Evolutionary conservation across 2,329 filamentous ascomycete species (phyloP), one percentile per base, ranked within the genome.

Genomic region (Stachybotrys chartarum): DNA sequence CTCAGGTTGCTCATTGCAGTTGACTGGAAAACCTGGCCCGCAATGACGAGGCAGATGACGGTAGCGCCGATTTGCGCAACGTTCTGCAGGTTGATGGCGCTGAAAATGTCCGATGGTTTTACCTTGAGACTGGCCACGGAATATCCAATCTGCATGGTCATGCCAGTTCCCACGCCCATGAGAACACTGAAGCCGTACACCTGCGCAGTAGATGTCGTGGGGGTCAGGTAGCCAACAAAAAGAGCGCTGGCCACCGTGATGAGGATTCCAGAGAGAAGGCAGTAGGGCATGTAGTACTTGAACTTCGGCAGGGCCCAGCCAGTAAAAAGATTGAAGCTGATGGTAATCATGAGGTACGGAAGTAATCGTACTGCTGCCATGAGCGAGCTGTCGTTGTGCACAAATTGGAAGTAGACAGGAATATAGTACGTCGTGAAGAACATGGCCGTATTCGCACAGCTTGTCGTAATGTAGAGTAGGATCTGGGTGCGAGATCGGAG

Each of bases 1-100:
- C 35, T 55, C 32, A 59, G 24, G 17, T 54, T 54, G 24, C 11
- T 44, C 8, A 51, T 45, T 7, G 57, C 56, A 6, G n/a, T 54
- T 14, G 50, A 52, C 73, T 82, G 61, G 57, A 66, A 69, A 11
- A 66, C 56, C 53, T 66, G 62, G 14, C 62, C 63, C 1, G 64
- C 63, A 6, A 69, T 60, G 17, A 62, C 64, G 7, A 68, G 63
- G 7, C 57, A 56, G 5, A 69, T 60, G 24, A 57, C 57, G n/a
- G 59, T 59, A 42, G 60, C 60, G 47, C 60, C 64, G 18, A 66
- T 63, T 58, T 69, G 65, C 18, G 57, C 53, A 14, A 69, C 47
- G 50, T 69, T 70, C 55, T 66, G 64, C 31, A 70, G 42, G 8
- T 18, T 16, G 7, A 51, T 18, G n/a, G 49, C 49, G n/a, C 32